These are phyloP conservation scores for Boletellus deceptivus DNA, from an alignment of 1,284 basidiomycete genomes.

Conservation along the genomic window DNA sequence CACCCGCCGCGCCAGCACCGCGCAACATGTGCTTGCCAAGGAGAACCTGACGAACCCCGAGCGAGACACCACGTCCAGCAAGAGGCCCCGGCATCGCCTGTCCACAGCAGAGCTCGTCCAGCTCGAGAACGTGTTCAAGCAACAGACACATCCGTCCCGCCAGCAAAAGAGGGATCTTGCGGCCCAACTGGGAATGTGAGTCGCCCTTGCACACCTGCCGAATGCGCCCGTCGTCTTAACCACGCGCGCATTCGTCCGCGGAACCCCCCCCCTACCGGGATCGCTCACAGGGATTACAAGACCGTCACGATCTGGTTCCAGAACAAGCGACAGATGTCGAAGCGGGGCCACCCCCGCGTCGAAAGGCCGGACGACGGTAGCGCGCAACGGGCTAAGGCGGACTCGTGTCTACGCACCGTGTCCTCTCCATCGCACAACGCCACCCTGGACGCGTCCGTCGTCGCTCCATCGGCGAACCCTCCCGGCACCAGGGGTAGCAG, in stretches of 20 bases:
- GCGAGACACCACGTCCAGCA: conserved; percentile 15
- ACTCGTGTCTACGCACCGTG: conserved; percentile 27
- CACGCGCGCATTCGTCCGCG: too few relatives aligned
- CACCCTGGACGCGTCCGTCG: conserved; percentile 16
- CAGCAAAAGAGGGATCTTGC: conserved; percentile 40
- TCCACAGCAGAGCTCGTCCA: conserved; percentile 38
- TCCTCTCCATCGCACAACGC: conserved; percentile 32
- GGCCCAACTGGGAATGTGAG: conserved; percentile 41
- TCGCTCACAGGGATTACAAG: conserved; percentile 41
- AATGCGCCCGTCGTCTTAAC: too few relatives aligned
- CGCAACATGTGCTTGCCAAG: conserved; percentile 11
- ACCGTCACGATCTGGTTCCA: conserved; percentile 53
- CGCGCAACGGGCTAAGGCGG: conserved; percentile 5
- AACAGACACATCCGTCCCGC: conserved; percentile 40
- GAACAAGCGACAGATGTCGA: conserved; percentile 47
- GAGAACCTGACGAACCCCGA: conserved; percentile 11
- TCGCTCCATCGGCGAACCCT: not conserved
- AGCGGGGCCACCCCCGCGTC: conserved; percentile 31
- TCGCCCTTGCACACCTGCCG: not conserved
- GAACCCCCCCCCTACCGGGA: not conserved
- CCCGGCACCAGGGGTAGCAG: not conserved
- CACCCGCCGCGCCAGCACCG: conserved; percentile 23
- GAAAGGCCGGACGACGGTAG: not conserved
- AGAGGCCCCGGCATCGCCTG: conserved; percentile 39
- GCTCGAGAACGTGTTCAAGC: conserved; percentile 39